Base-by-base conservation (phyloP, 192 early-diverging fungal genomes). In the Coemansia sp. region DNA sequence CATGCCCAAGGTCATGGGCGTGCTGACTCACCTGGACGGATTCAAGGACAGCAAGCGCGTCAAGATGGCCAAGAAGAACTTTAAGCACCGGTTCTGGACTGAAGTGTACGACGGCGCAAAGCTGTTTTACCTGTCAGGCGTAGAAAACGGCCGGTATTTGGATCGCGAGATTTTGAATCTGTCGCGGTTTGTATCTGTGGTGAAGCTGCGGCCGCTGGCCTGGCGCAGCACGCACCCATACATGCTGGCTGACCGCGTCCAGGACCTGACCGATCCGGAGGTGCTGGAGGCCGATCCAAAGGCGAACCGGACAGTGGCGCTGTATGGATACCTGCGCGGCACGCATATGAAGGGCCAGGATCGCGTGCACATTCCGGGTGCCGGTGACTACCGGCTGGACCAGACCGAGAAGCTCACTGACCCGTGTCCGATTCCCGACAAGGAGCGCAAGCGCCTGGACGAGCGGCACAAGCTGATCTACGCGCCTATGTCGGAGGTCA, bases 31-130 rank as follows among this genome's bases (percentile, higher is more conserved):
- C 64, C 63, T 99, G 50, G 97, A 99, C 50, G 86, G 88, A 35
- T 96, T 99, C 79, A 88, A 89, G 58, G 92, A 96, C 67, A 91
- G 88, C 72, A 97, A 97, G 77, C 69, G 85, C 14, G 81, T 95
- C 50, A 85, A 87, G 52, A 84, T 84, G 30, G 91, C 85, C 2
- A 97, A 97, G 71, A 97, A 96, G 79, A 70, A 81, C 55, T 79
- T 99, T 50, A 99, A 99, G 84, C 93, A 95, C 35, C 87, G 97
- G 61, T 99, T 99, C 81, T 99, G 97, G 97, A 96, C 97, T n/a
- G 97, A 99, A 64, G 97, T 97, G 50, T 96, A 99, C 68, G 89
- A 99, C 57, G 97, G 97, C 17, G 97, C 97, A 48, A 99, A 99
- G 75, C 78, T 99, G 12, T 99, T 99, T 57, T 97, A 97, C 59